Conservation (phyloP, 345 rosid genomes). For the Lepidium aucheri region DNA sequence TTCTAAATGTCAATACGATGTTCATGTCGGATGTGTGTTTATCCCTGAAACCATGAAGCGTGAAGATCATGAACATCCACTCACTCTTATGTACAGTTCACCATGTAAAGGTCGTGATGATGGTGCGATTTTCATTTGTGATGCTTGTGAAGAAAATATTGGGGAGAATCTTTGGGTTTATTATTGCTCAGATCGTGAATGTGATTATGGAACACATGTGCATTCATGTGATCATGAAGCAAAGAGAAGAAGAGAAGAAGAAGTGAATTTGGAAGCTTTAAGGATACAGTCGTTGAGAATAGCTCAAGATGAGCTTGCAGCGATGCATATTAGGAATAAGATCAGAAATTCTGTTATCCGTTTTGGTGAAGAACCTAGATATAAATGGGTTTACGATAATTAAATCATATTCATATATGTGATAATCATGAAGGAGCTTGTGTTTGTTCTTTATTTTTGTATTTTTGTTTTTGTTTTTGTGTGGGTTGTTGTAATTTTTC, state of each 20-base stretch:
- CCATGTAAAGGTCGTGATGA: slow-evolving; percentile 9
- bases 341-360: not conserved
- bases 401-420: not conserved
- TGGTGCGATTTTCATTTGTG: not conserved
- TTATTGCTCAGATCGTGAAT: not conserved
- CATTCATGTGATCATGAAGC: slow-evolving; percentile 6
- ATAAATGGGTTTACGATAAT: not conserved
- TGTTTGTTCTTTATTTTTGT: not conserved
- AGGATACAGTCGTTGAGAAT: not conserved
- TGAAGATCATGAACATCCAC: slow-evolving; percentile 10
- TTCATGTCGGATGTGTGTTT: slow-evolving; percentile 22
- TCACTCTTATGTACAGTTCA: not conserved
- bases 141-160: slow-evolving; percentile 1
- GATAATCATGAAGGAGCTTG: not conserved
- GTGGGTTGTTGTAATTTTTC: not conserved
- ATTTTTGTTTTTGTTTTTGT: not conserved
- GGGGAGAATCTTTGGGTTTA: slow-evolving; percentile 14
- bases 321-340: not conserved
- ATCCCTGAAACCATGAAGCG: slow-evolving; percentile 7
- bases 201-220: slow-evolving; percentile 22
- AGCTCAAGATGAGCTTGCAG: not conserved
- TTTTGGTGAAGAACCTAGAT: not conserved
- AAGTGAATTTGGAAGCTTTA: not conserved
- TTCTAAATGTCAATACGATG: slow-evolving; percentile 15
- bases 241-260: not conserved